Evolutionary conservation across 75 land plant species (phyloP).

Genomic region (Adiantum capillusveneris): DNA sequence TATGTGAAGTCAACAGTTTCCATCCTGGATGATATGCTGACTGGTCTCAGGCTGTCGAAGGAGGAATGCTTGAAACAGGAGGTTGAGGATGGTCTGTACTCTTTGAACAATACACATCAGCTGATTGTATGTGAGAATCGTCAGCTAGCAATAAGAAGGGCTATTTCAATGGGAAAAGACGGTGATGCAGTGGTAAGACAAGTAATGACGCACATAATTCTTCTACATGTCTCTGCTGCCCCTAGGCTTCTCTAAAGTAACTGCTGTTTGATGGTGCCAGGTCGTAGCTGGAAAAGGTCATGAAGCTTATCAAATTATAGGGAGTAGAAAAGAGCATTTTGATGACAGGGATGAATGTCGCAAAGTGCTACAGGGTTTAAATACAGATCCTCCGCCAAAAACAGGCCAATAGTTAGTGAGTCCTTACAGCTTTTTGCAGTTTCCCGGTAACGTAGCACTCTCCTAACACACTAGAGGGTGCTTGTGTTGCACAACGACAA

Average conservation of each 20-base stretch:
- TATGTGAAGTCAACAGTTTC: too few species aligned
- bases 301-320: conserved; percentile 82
- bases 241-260: too few species aligned
- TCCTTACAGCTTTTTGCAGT: too few species aligned
- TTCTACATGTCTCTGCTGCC: too few species aligned
- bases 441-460: too few species aligned
- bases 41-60: conserved; percentile 93
- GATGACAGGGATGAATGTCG: conserved; percentile 93
- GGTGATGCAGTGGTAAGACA: conserved; percentile 91
- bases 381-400: neutral
- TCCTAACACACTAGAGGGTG: too few species aligned
- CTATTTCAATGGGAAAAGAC: conserved; percentile 98
- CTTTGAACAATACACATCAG: conserved; percentile 76
- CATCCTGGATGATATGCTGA: conserved; percentile 93
- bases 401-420: too few species aligned
- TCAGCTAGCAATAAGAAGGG: conserved; percentile 73
- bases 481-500: too few species aligned
- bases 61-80: conserved; percentile 73
- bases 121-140: conserved; percentile 84
- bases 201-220: too few species aligned
- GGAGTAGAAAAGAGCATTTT: conserved; percentile 66
- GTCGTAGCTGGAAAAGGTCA: conserved; percentile 95
- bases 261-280: conserved; percentile 22
- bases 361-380: conserved; percentile 80
- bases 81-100: conserved; percentile 76